phyloP scores from a whole-genome alignment of 176 grass and related monocot genomes.

The Lolium multiflorum region DNA sequence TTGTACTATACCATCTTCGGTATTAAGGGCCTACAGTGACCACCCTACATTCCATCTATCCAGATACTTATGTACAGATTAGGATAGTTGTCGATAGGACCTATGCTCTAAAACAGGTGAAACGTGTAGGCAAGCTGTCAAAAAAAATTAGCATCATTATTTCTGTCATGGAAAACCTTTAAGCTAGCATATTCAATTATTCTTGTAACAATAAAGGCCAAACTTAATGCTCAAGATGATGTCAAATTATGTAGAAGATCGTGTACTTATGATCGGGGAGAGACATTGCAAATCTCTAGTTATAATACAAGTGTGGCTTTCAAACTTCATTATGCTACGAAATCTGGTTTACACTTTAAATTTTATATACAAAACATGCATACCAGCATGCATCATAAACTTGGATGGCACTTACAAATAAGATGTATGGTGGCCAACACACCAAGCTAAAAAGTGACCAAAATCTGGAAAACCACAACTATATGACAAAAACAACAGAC shows the following conservation, averaged over 20 bases:
- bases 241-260: too few species aligned
- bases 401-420: neutral
- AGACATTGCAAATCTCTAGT: too few species aligned
- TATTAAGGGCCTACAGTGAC: slow-evolving; percentile 24
- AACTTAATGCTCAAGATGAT: neutral
- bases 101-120: neutral
- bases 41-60: neutral
- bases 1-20: neutral
- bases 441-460: neutral
- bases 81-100: neutral
- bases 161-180: neutral
- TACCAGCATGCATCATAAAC: neutral
- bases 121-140: neutral
- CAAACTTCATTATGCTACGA: too few species aligned
- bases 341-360: neutral
- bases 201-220: neutral
- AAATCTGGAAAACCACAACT: slow-evolving; percentile 37
- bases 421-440: neutral
- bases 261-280: too few species aligned
- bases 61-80: neutral
- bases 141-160: neutral
- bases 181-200: neutral
- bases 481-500: slow-evolving; percentile 37
- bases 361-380: neutral
- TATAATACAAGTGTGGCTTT: too few species aligned